These are phyloP conservation scores for Cryptococcus jaspeensis DNA, from an alignment of 1,284 basidiomycete species.

Conservation along the genomic window DNA sequence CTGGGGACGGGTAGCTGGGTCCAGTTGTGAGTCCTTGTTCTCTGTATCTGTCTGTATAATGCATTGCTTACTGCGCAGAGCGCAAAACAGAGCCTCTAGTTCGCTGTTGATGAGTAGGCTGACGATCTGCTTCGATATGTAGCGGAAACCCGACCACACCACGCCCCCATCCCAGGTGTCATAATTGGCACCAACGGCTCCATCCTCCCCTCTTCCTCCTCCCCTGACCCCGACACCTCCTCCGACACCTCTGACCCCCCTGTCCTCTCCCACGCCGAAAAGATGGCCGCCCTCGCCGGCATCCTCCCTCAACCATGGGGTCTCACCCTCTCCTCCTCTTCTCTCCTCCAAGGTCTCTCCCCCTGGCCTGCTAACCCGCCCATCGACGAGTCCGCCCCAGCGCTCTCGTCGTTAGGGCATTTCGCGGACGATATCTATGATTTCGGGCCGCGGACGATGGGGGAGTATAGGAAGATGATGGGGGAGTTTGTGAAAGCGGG, in stretches of 20 bases:
- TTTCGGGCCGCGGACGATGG: conserved; percentile 18
- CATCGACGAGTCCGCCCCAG: conserved; percentile 6
- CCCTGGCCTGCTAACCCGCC: conserved; percentile 27
- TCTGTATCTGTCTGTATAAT: not conserved
- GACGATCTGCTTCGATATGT: not conserved
- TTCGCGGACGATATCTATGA: conserved; percentile 39
- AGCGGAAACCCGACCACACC: not conserved
- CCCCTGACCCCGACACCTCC: not conserved
- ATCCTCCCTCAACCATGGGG: conserved; percentile 26
- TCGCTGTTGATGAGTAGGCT: too few species aligned
- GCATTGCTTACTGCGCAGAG: too few species aligned
- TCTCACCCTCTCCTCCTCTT: conserved; percentile 22
- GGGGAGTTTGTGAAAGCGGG: conserved; percentile 23
- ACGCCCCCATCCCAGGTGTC: conserved; percentile 1
- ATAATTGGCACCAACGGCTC: not conserved
- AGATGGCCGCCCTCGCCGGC: conserved; percentile 11
- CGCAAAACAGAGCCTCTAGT: too few species aligned
- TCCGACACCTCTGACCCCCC: not conserved
- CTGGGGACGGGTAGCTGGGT: not conserved
- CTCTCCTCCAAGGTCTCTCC: conserved; percentile 22
- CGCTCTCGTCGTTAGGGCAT: conserved; percentile 32
- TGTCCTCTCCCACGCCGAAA: conserved; percentile 7
- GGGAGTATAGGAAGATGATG: conserved; percentile 25
- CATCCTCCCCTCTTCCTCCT: not conserved
- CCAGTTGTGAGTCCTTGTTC: not conserved